Base-by-base conservation (phyloP, 2,329 filamentous ascomycete genomes). In the Tolypocladium pustulatum region DNA sequence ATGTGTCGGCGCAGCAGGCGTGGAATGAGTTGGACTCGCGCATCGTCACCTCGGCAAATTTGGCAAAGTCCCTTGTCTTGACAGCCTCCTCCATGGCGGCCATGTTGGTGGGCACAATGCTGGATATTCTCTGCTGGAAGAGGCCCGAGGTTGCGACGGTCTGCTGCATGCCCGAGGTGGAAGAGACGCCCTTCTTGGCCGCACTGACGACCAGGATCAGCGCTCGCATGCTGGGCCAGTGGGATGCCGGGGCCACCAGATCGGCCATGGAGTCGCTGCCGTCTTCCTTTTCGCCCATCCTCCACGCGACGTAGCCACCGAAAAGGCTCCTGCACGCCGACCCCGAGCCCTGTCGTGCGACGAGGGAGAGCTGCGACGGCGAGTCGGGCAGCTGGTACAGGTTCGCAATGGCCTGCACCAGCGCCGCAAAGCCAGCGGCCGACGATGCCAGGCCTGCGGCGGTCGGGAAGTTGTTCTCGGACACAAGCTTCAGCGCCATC, bases 381-480 rank as follows among this genome's bases (percentile, higher is more conserved):
- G 87, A 86, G 61, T 91, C 83, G 5, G 89, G 87, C 8, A 99
- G 85, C 71, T 89, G 81, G 77, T 97, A 99, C 46, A 99, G 83
- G 72, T 97, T 84, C 40, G 94, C 94, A 66, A 99, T 90, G 63
- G 90, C 92, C 60, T 91, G 84, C 25, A 97, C 85, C 7, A 88
- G 76, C 25, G 86, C 86, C 3, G 86, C 86, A 63, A 88, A 88
- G 6, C 86, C 86, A 1, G 86, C 86, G 1, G 86, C 86, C 0
- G 86, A 89, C 22, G 83, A 87, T 4, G 87, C 86, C 20, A 99
- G 85, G 8, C 94, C 94, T 5, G 94, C 94, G 32, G 94, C 94
- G 2, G 94, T 99, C 63, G 94, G 94, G 81, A 99, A 99, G 82
- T 99, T 99, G 82, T 99, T 99, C 78, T 94, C 89, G 59, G 90